Base-by-base conservation (phyloP, 1,139 yeast species). In the Pichia terricola region DNA sequence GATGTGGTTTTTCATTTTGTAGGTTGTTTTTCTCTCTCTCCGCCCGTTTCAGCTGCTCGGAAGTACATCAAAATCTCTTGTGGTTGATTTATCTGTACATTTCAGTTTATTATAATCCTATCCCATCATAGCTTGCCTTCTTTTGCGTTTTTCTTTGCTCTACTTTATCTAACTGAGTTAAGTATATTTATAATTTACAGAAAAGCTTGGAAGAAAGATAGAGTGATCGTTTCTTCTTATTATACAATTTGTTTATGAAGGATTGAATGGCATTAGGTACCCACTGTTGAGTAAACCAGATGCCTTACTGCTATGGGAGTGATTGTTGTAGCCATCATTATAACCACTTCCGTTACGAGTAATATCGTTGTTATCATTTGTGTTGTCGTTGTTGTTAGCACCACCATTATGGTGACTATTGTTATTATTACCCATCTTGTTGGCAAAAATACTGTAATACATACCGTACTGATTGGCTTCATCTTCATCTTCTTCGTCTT, bases 241-340 rank as follows among this genome's bases (percentile, higher is more conserved):
- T 16, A 16, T 16, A 16, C 22, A 16, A 16, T 16, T 11, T 8
- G 2, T 3, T 50, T 41, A 65, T 33, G 67, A 64, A 7, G 69
- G 68, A 45, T 65, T 65, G 43, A 62, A 60, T 5, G 68, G 68
- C 53, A 64, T 54, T 27, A 58, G 45, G 41, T 57, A 54, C 9
- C 60, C 60, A 35, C 52, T 49, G 31, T 49, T 49, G 1, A 48
- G 45, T 22, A 50, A 43, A 4, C 49, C 46, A 22, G 35, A 34
- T n/a, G 35, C 35, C 7, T 7, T 7, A 11, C 25, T 22, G 25
- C n/a, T 10, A 6, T 34, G 25, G 11, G n/a, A 7, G 11, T 22
- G 7, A 34, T n/a, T 6, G 11, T 34, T 34, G 7, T n/a, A 4
- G 16, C n/a, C n/a, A 8, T 38, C 11, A 11, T 11, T 7, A 16